Conservation (phyloP, 1,284 basidiomycete genomes). For the Microbotryomycetes sp. region DNA sequence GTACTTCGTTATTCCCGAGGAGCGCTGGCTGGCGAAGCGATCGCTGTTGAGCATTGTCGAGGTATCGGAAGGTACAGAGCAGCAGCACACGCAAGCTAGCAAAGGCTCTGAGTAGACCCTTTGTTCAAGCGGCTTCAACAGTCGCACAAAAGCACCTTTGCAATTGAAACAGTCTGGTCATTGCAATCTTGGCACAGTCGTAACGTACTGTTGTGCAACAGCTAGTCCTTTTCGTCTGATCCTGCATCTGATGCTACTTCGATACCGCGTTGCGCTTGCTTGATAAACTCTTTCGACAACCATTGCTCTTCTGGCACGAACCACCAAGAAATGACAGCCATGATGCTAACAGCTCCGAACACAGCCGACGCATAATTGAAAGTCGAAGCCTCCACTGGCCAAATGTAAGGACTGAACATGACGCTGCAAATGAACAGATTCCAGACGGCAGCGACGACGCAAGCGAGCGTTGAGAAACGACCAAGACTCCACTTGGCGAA, state of each 20-base stretch:
- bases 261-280: background rate
- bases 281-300: constrained; percentile 50
- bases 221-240: background rate
- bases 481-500: constrained; percentile 65
- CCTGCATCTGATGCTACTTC: background rate
- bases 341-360: constrained; percentile 66
- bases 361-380: constrained; percentile 66
- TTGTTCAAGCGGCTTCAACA: background rate
- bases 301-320: constrained; percentile 66
- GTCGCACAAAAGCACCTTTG: background rate
- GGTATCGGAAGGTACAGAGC: background rate
- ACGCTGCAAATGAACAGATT: constrained; percentile 49
- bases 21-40: constrained; percentile 65
- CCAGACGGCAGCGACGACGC: constrained; percentile 59
- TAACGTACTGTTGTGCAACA: background rate
- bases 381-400: constrained; percentile 60
- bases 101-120: background rate
- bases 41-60: constrained; percentile 40
- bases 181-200: background rate
- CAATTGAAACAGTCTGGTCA: background rate
- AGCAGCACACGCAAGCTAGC: background rate
- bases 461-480: constrained; percentile 57
- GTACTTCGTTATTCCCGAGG: constrained; percentile 67
- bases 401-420: constrained; percentile 70
- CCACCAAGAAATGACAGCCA: constrained; percentile 66